Conservation (phyloP, 192 early-diverging fungal genomes). For the Rhizophlyctis rosea region DNA sequence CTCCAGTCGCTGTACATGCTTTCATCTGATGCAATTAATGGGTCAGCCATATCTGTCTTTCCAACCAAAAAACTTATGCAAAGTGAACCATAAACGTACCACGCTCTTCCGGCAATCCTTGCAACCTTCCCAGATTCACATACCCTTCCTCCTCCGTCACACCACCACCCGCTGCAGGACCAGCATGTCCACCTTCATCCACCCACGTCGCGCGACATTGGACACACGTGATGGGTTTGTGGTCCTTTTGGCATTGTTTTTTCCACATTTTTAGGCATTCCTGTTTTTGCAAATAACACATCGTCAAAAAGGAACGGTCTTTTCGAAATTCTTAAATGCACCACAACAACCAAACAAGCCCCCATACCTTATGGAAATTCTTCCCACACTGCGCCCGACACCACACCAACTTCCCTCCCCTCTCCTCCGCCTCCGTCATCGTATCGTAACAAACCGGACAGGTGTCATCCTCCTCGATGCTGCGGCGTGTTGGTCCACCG, state of each 20-base stretch:
- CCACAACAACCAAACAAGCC: background rate
- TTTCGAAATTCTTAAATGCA: background rate
- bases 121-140: slow-evolving; percentile 1
- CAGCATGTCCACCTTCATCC: background rate
- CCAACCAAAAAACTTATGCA: too few species aligned
- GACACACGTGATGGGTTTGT: background rate
- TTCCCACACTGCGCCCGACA: slow-evolving; percentile 8
- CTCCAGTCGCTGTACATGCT: too few species aligned
- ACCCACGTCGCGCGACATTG: background rate
- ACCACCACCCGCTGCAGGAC: background rate
- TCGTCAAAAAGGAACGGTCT: too few species aligned
- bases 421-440: background rate
- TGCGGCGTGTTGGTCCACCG: background rate
- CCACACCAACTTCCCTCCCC: background rate
- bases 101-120: background rate
- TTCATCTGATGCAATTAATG: too few species aligned
- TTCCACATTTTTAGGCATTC: slow-evolving; percentile 1
- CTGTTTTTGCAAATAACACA: too few species aligned
- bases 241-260: background rate
- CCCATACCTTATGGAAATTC: background rate
- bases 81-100: too few species aligned
- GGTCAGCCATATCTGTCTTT: too few species aligned
- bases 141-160: background rate
- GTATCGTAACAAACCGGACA: background rate
- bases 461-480: background rate